These are phyloP conservation scores for Vigna reflexopilosa DNA, from an alignment of 306 rosid species.

Conservation along the genomic window DNA sequence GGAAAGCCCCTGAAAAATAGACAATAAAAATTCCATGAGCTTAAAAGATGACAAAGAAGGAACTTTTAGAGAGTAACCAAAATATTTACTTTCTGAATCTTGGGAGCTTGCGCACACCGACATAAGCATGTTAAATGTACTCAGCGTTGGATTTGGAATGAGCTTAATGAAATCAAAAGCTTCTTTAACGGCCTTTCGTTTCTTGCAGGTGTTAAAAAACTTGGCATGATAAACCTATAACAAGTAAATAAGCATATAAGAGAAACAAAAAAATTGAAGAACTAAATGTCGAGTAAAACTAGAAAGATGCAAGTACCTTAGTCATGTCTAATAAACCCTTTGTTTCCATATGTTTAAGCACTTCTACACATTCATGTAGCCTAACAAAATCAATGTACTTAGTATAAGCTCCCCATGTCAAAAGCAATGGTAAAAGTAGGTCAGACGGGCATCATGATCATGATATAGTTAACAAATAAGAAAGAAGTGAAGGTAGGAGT, in stretches of 20 bases:
- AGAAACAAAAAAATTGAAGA: slow-evolving; percentile 42
- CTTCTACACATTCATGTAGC: slow-evolving; percentile 66
- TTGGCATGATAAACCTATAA: slow-evolving; percentile 90
- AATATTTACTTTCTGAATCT: slow-evolving; percentile 71
- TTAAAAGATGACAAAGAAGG: slow-evolving; percentile 39
- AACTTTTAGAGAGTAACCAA: slow-evolving; percentile 24
- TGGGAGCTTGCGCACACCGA: slow-evolving; percentile 86
- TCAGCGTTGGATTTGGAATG: slow-evolving; percentile 82
- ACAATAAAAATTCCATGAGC: slow-evolving; percentile 46
- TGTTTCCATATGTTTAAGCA: slow-evolving; percentile 84
- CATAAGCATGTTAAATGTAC: slow-evolving; percentile 98
- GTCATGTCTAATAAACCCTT: slow-evolving; percentile 83
- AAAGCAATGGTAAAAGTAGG: slow-evolving; percentile 28
- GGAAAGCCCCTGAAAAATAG: slow-evolving; percentile 80
- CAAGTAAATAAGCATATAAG: slow-evolving; percentile 49
- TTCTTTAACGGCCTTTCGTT: slow-evolving; percentile 79
- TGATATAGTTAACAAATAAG: slow-evolving; percentile 21
- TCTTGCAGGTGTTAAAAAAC: slow-evolving; percentile 87
- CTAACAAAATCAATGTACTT: slow-evolving; percentile 55
- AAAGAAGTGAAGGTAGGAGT: slow-evolving; percentile 27
- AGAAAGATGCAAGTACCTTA: slow-evolving; percentile 64
- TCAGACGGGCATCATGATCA: slow-evolving; percentile 29
- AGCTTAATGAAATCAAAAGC: slow-evolving; percentile 87
- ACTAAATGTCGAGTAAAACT: slow-evolving; percentile 33
- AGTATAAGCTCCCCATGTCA: slow-evolving; percentile 47